Evolutionary conservation across 1,284 basidiomycete species (phyloP).

Genomic region (Thelephora terrestris): DNA sequence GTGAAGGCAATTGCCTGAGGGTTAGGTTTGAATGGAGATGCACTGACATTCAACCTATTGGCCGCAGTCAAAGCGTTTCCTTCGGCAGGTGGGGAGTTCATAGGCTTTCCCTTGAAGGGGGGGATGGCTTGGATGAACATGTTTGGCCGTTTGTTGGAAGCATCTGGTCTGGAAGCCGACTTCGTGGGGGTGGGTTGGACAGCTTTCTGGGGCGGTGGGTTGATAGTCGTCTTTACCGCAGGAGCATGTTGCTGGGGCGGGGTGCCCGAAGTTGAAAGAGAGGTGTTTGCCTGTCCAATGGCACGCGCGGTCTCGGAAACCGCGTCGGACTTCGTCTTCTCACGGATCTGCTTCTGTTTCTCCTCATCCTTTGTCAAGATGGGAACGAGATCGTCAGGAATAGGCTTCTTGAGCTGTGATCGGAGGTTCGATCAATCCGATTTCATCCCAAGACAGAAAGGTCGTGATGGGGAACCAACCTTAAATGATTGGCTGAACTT

Average conservation of each 20-base stretch:
- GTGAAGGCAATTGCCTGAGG: conserved; percentile 71
- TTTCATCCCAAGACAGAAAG: conserved; percentile 1
- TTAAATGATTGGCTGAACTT: conserved; percentile 93
- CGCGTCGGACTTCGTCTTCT: conserved; percentile 66
- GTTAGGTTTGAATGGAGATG: conserved; percentile 75
- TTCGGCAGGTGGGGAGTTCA: conserved; percentile 16
- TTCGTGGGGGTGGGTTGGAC: conserved; percentile 2
- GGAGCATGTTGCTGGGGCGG: conserved; percentile 8
- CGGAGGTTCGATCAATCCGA: conserved; percentile 4
- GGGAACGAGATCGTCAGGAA: conserved; percentile 89
- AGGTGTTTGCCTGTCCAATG: conserved; percentile 38
- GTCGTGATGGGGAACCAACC: conserved; percentile 28
- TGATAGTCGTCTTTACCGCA: conserved; percentile 19
- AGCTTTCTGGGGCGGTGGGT: conserved; percentile 13
- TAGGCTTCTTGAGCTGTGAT: conserved; percentile 80
- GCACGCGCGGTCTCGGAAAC: conserved; percentile 50
- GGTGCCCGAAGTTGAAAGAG: conserved; percentile 14
- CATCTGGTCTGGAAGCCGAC: conserved; percentile 17
- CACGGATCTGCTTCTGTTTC: conserved; percentile 75
- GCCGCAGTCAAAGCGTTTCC: conserved; percentile 17
- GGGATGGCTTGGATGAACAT: conserved; percentile 88
- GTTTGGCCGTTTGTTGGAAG: conserved; percentile 27
- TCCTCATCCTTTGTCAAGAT: conserved; percentile 87
- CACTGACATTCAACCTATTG: conserved; percentile 55
- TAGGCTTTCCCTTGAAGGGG: conserved; percentile 70